Percentiles rank a stretch among this genome's conserved stretches.
These are phyloP conservation scores for Yamadazyma atmosphaerica DNA, from an alignment of 1,139 yeast species.

Conservation along the genomic window DNA sequence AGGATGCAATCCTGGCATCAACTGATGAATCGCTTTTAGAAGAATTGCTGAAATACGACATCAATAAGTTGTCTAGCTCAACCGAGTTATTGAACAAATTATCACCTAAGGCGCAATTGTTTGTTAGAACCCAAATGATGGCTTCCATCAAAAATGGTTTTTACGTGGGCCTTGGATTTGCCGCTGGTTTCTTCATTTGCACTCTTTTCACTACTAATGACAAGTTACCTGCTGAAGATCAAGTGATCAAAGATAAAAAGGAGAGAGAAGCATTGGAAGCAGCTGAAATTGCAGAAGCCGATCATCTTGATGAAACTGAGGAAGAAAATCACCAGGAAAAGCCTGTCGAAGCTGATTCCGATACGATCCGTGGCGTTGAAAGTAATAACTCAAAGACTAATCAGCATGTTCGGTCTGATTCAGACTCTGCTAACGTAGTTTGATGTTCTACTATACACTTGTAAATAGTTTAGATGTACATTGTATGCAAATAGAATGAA, in stretches of 20 bases:
- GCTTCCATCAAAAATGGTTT: conserved; percentile 31
- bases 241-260: conserved; percentile 5
- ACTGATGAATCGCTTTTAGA: conserved; percentile 17
- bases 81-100: conserved; percentile 21
- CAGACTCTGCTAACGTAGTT: no score
- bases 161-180: conserved; percentile 31
- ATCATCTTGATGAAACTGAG: background rate
- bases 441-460: no score
- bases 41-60: conserved; percentile 20
- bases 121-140: conserved; percentile 31
- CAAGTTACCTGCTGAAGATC: conserved; percentile 23
- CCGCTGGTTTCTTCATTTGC: conserved; percentile 22
- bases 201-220: conserved; percentile 27
- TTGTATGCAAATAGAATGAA: no score
- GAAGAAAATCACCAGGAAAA: no score
- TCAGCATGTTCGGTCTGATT: no score
- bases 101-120: conserved; percentile 24
- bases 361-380: no score
- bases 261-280: conserved; percentile 3
- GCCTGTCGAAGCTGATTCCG: no score
- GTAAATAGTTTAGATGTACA: no score
- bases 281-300: background rate
- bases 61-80: conserved; percentile 18
- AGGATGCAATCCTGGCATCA: conserved; percentile 18
- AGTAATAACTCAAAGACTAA: no score